Base-by-base conservation (phyloP, 1,284 basidiomycete species). In the Tilletia walkeri region DNA sequence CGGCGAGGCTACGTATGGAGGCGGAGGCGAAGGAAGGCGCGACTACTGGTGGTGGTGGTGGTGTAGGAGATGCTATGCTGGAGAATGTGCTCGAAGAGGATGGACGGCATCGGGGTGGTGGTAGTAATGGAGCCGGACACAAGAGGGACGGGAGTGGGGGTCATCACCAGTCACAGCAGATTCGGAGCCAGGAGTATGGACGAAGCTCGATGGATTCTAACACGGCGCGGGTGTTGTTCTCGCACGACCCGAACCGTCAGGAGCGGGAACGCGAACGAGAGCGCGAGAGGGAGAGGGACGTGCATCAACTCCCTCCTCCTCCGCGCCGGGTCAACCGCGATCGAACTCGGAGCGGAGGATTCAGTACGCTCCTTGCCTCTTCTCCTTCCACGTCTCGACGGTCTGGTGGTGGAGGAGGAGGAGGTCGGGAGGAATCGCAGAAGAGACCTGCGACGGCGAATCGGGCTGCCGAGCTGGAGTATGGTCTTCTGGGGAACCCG, bases 381-480 rank as follows among this genome's bases (percentile, higher is more conserved):
- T 38, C 59, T 63, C 59, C 36, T 30, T 30, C 24, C 24, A 30
- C 24, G 24, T 30, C 24, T 30, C 24, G 24, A 30, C 24, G 24
- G 24, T 30, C 24, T 30, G 24, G 24, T 30, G n/a, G n/a, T 20
- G 30, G 14, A 24, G 36, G 16, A 63, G 36, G 14, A 63, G 18
- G 14, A 24, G 5, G 34, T 5, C 6, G 12, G 36, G 3, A 10
- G 14, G 59, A 10, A 38, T 10, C 59, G 24, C 1, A 30, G 24
- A 30, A 30, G 24, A 30, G 34, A 36, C 59, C 59, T 6, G 2
- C 59, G 12, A 63, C 59, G 14, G 59, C 59, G 34, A 38, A 18
- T 45, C 41, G 41, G 41, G 59, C 59, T 4, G 59, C 59, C 12
- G 59, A 63, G 59, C 34, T 63, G 34, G 59, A 63, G 59, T 63